These are phyloP conservation scores for Talaromyces sp. DNA, from an alignment of 2,329 filamentous ascomycete genomes.

Conservation along the genomic window DNA sequence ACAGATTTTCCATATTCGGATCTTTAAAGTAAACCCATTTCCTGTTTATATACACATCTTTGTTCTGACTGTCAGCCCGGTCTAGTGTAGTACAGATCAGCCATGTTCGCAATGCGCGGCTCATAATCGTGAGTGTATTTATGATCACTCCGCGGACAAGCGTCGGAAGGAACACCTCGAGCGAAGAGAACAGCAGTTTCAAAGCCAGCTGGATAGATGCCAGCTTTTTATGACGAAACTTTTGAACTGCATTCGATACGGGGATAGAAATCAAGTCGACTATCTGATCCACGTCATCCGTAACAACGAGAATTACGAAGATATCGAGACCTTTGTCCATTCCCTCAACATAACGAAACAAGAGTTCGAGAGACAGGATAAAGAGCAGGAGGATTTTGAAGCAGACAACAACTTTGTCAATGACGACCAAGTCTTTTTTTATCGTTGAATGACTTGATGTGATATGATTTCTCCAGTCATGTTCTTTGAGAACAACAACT, in stretches of 20 bases:
- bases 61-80: not conserved
- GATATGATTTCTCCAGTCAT: not conserved
- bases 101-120: slow-evolving; percentile 29
- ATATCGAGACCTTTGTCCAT: not conserved
- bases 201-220: not conserved
- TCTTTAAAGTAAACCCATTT: not conserved
- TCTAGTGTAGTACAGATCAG: slow-evolving; percentile 22
- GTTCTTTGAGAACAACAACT: not conserved
- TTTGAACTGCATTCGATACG: not conserved
- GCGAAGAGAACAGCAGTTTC: not conserved
- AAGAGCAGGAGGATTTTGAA: not conserved
- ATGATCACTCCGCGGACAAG: slow-evolving; percentile 28
- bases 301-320: not conserved
- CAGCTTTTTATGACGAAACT: not conserved
- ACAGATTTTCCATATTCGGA: not conserved
- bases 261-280: not conserved
- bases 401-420: not conserved
- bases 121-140: slow-evolving; percentile 26
- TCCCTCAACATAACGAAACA: not conserved
- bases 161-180: slow-evolving; percentile 24
- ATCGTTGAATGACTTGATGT: not conserved
- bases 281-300: not conserved
- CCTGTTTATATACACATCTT: not conserved
- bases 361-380: not conserved
- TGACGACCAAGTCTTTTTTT: not conserved